Evolutionary conservation across 495 filamentous ascomycete species (phyloP), one percentile per base, ranked within the genome.

Genomic region (Polyplosphaeria fusca): DNA sequence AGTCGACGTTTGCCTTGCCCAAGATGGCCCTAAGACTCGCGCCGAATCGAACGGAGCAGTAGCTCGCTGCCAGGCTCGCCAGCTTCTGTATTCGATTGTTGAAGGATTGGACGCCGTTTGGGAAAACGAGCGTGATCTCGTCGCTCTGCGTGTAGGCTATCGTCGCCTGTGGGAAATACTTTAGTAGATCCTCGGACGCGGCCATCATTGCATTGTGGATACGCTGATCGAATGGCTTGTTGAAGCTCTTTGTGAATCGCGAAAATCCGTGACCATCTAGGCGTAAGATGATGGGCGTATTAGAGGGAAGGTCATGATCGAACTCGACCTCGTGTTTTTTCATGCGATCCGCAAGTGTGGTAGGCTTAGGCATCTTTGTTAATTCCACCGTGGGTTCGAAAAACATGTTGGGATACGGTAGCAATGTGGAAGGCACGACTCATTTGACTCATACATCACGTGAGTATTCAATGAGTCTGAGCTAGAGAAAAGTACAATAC

Each of bases 61-160:
- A 61, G 9, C 42, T 32, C n/a, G 58, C 49, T 4, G 50, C 51
- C 32, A 61, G 38, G 24, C 50, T 61, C 12, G 14, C 35, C 4
- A 61, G 37, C 27, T 61, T 61, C 37, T 61, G 58, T 14, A 61
- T 27, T 9, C 58, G 42, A 5, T 61, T 44, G 43, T 48, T 61
- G 44, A 55, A 61, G 20, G 25, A 27, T 9, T 42, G 30, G 5
- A 61, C 43, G 16, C 58, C 58, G 7, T 18, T 12, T 3, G 58
- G 49, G 24, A 54, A 61, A 5, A 61, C 50, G 14, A 61, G 44
- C 9, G 58, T 61, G 19, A 61, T 61, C 23, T 61, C 58, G 23
- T 61, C 58, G 25, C 47, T 52, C 20, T 61, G 58, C 24, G 58
- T 61, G 43, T 61, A 61, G 4, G 58, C 58, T 13, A 55, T 39